Evolutionary conservation across 2,329 filamentous ascomycete genomes (phyloP), one percentile per base, ranked within the genome.

Genomic region (Pseudogymnoascus sp.): DNA sequence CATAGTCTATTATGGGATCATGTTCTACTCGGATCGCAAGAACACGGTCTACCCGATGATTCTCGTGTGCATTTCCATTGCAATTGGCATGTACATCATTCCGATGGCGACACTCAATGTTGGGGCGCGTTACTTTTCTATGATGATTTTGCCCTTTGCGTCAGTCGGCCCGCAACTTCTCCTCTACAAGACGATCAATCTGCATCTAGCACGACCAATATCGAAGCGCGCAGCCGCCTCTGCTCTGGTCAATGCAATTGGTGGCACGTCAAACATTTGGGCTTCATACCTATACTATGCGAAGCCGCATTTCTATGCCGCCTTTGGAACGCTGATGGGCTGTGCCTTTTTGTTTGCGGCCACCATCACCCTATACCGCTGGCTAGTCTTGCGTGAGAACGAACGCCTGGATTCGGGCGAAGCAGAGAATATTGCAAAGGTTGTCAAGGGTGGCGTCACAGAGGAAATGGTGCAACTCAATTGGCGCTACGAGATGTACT

Each of bases 401-500:
- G 70, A 64, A 36, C 72, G 74, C 0, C 63, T 78, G 59, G 74
- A 77, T 42, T 75, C 75, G 0, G 74, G 72, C 2, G 70, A 75
- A n/a, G 69, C 69, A 1, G 70, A 67, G 2, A 38, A 73, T 61
- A 73, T 78, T 62, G 74, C 71, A 0, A 75, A 76, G 68, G 76
- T 72, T 3, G 69, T 75, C 14, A 76, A 73, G 61, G 74, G 74
- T 2, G 76, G 76, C 7, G 76, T 78, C 3, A 78, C 76, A 0
- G 72, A 75, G 58, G 75, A 78, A 65, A 77, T 77, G 76, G 70
- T 78, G 7, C 70, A 73, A 23, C 64, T 78, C 8, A 70, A 69
- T 35, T 78, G 75, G 76, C 73, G 76, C 4, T 78, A 78, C 61
- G 76, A 78, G 64, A 78, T 78, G 75, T 78, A 73, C 62, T 77